Evolutionary conservation across 441 rosid species (phyloP).

Genomic region (Eruca vesicaria): DNA sequence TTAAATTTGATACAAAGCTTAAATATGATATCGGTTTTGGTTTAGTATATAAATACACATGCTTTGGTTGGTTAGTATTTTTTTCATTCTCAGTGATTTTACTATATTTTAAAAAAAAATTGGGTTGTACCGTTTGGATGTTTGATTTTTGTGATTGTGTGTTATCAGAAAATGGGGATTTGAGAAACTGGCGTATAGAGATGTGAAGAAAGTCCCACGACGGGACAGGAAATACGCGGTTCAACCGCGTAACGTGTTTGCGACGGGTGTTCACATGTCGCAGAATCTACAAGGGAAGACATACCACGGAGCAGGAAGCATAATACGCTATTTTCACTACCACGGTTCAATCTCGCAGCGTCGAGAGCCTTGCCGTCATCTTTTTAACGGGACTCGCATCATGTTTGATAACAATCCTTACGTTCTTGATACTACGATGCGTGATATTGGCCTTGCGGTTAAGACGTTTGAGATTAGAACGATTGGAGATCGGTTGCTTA

Average conservation of each 20-base stretch:
- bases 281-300: constrained; percentile 74
- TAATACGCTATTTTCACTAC: constrained; percentile 74
- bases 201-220: constrained; percentile 63
- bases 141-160: neutral
- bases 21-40: neutral
- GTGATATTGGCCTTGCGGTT: constrained; percentile 49
- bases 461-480: constrained; percentile 72
- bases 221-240: constrained; percentile 83
- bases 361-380: constrained; percentile 66
- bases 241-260: constrained; percentile 71
- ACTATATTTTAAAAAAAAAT: neutral
- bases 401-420: constrained; percentile 60
- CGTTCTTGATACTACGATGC: constrained; percentile 67
- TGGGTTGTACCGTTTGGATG: neutral
- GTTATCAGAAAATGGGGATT: constrained; percentile 77
- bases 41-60: neutral
- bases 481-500: constrained; percentile 59
- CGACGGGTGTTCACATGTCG: constrained; percentile 90
- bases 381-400: constrained; percentile 45
- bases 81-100: neutral
- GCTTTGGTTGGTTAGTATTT: neutral
- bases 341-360: constrained; percentile 78
- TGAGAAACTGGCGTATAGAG: constrained; percentile 83
- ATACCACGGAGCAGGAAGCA: constrained; percentile 51
- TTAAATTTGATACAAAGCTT: neutral